Evolutionary conservation across 106 monocot genomes (phyloP), one percentile per base, ranked within the genome.

Genomic region (Platanthera zijinensis): DNA sequence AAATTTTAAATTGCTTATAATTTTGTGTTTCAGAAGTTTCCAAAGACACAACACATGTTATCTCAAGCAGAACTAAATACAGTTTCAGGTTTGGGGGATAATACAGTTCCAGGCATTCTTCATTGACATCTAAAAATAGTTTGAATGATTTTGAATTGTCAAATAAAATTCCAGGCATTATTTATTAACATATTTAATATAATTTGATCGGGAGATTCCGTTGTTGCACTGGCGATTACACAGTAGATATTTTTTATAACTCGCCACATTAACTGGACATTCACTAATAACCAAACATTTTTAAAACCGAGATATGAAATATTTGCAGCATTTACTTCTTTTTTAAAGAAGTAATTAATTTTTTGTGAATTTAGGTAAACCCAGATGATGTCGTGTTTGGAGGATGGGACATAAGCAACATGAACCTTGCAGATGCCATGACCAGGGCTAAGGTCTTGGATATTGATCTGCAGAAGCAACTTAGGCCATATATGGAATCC

Each of bases 401-500:
- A 4, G 96, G 96, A 14, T 97, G 96, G 96, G 96, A 97, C 85
- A 89, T 97, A 73, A 97, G 89, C 77, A 51, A 82, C 86, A 91
- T 89, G 89, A 97, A 94, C 88, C 28, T 97, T 78, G 96, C 93
- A 1, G 96, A 97, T 82, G 45, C 96, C 30, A 97, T 97, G 96
- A 82, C 84, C 3, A 84, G 96, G 74, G 96, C 93, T 80, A 97
- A 91, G 82, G 96, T 97, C 11, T 85, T 97, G 46, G 96, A 97
- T 76, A 87, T 97, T 12, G 96, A 97, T 85, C 89, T 97, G 8
- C 96, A 97, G 87, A 97, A 97, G 80, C 96, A 97, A 77, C 79
- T 97, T 28, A 86, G 96, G 76, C 96, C 96, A 5, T 97, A 97
- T 85, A 97, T 97, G 93, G 96, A 97, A 30, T 83, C 87, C 83